Percentiles rank a stretch among this genome's conserved stretches.
Evolutionary conservation across 1,139 yeast species (phyloP).

Genomic region (Taphrina sp.): DNA sequence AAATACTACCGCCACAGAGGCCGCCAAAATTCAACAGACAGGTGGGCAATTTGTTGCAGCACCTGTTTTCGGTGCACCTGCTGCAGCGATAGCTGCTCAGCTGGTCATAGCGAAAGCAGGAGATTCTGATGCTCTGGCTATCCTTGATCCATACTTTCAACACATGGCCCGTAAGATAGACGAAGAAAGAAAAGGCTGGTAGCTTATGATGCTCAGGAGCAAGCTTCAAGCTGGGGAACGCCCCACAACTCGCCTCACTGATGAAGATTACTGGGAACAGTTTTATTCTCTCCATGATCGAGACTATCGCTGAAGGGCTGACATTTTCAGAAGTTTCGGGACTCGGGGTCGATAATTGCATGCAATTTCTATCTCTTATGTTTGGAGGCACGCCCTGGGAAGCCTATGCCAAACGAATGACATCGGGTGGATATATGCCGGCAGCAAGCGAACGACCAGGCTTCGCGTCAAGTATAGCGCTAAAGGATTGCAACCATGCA

Average conservation of each 20-base stretch:
- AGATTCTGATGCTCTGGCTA: constrained; percentile 38
- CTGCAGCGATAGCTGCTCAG: constrained; percentile 41
- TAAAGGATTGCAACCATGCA: constrained; percentile 40
- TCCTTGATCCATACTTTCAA: constrained; percentile 38
- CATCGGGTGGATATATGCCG: constrained; percentile 1
- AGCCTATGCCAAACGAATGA: constrained; percentile 37
- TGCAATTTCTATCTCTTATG: constrained; percentile 36
- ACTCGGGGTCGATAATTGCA: constrained; percentile 37
- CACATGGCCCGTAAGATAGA: constrained; percentile 13
- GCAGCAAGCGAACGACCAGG: constrained; percentile 36
- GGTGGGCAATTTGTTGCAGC: constrained; percentile 41
- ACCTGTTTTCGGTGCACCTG: constrained; percentile 44
- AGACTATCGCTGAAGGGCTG: constrained; percentile 41
- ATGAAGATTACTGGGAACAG: constrained; percentile 43
- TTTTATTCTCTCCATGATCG: constrained; percentile 42
- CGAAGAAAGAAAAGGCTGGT: no score
- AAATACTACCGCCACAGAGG: constrained; percentile 39
- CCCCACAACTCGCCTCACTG: constrained; percentile 40
- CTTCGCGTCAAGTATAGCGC: constrained; percentile 41
- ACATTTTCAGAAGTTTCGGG: constrained; percentile 42
- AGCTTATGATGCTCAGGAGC: constrained; percentile 38
- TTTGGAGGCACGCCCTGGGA: constrained; percentile 35
- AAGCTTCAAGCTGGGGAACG: constrained; percentile 39
- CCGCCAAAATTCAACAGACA: constrained; percentile 34
- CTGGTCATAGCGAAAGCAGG: constrained; percentile 42